Percentiles rank a stretch among this genome's conserved stretches.
Conservation (phyloP, 2,329 filamentous ascomycete species). For the Dactylellina leptospora region DNA sequence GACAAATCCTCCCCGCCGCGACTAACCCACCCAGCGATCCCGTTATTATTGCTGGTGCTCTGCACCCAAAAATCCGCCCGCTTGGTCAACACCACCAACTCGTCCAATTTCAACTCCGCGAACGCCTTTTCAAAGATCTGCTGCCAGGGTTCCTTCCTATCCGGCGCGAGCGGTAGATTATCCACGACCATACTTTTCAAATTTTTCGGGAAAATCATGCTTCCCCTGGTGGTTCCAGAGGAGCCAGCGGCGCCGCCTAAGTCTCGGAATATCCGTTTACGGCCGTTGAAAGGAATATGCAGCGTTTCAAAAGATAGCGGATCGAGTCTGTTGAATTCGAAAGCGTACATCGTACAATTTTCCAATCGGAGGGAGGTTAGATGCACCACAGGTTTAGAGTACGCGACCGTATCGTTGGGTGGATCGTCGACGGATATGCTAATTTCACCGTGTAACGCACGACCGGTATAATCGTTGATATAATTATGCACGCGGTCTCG, state of each 20-base stretch:
- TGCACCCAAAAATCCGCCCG: constrained; percentile 37
- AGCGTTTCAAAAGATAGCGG: constrained; percentile 17
- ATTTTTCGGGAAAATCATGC: constrained; percentile 43
- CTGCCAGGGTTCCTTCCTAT: constrained; percentile 45
- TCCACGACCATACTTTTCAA: constrained; percentile 46
- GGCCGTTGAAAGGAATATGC: constrained; percentile 47
- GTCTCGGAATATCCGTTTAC: constrained; percentile 38
- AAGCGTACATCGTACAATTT: constrained; percentile 34
- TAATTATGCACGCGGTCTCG: constrained; percentile 37
- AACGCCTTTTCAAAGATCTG: constrained; percentile 35
- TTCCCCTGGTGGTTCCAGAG: not conserved
- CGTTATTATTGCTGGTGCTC: constrained; percentile 1
- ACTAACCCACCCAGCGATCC: constrained; percentile 1
- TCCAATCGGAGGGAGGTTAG: constrained; percentile 26
- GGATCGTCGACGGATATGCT: not conserved
- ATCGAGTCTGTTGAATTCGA: constrained; percentile 39
- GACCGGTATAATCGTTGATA: constrained; percentile 30
- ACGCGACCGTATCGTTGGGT: not conserved
- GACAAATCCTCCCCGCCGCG: constrained; percentile 33
- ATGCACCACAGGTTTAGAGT: constrained; percentile 15
- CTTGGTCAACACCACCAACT: constrained; percentile 40
- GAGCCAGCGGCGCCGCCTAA: not conserved
- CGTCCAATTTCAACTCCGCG: constrained; percentile 30
- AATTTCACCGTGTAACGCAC: not conserved
- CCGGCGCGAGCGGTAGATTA: constrained; percentile 26